A percentile compares a stretch with the other conserved stretches of the same genome.
phyloP scores from a whole-genome alignment of 495 filamentous ascomycete species.

The Penicillium samsonianum region DNA sequence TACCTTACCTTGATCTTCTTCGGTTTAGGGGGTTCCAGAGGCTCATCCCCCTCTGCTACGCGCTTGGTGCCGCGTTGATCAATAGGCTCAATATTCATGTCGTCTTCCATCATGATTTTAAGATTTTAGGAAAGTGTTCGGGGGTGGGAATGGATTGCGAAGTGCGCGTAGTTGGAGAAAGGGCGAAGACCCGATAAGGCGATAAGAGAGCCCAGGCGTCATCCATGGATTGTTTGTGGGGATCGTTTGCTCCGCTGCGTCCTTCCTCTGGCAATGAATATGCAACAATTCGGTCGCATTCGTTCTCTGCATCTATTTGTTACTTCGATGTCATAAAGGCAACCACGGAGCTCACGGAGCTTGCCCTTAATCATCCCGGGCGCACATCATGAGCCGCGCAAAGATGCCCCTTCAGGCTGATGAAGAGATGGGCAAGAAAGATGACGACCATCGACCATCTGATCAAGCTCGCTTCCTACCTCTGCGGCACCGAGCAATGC shows the following conservation, averaged over 20 bases:
- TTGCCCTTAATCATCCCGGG: slow-evolving; percentile 12
- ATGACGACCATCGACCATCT: slow-evolving; percentile 60
- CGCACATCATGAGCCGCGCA: slow-evolving; percentile 42
- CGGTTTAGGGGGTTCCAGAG: slow-evolving; percentile 45
- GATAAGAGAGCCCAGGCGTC: slow-evolving; percentile 24
- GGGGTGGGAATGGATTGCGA: slow-evolving; percentile 7
- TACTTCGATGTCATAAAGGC: slow-evolving; percentile 1
- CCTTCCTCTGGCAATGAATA: not conserved
- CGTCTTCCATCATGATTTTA: slow-evolving; percentile 38
- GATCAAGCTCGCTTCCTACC: slow-evolving; percentile 27
- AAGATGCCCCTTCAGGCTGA: slow-evolving; percentile 53
- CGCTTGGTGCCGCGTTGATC: slow-evolving; percentile 63
- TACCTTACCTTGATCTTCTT: slow-evolving; percentile 64
- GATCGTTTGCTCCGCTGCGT: slow-evolving; percentile 1
- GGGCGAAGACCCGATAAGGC: slow-evolving; percentile 21
- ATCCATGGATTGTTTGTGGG: slow-evolving; percentile 15
- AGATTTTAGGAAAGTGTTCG: not conserved
- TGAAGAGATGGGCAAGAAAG: slow-evolving; percentile 70
- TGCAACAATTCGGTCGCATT: not conserved
- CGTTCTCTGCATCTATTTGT: not conserved
- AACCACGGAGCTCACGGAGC: slow-evolving; percentile 23
- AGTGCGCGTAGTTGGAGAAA: slow-evolving; percentile 16
- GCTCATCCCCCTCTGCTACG: slow-evolving; percentile 52
- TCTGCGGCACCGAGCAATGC: slow-evolving; percentile 33
- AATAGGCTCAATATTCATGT: slow-evolving; percentile 46